Percentiles rank a stretch among this genome's conserved stretches.
Evolutionary conservation across 257 asterid species (phyloP).

Genomic region (Scutellaria baicalensis): DNA sequence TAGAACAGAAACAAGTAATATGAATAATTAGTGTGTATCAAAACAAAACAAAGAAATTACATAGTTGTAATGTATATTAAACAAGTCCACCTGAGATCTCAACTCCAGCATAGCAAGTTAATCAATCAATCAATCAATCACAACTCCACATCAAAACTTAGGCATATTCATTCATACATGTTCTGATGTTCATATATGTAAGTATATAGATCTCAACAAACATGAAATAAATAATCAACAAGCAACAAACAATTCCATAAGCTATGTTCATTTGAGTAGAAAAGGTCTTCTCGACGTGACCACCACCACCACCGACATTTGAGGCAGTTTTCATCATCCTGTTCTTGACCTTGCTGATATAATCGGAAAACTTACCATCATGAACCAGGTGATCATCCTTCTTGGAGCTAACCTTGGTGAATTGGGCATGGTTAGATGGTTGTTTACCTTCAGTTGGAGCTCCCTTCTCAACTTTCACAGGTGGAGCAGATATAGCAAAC

Average conservation of each 20-base stretch:
- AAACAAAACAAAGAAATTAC: background rate
- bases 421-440: background rate
- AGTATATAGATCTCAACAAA: background rate
- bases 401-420: background rate
- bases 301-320: background rate
- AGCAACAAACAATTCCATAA: background rate
- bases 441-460: background rate
- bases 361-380: conserved; percentile 28
- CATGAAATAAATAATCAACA: background rate
- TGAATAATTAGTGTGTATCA: background rate
- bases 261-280: background rate
- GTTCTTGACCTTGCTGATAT: conserved; percentile 23
- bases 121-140: background rate
- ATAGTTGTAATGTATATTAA: background rate
- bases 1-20: background rate
- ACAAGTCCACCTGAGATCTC: background rate
- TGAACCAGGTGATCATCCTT: conserved; percentile 12
- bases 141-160: background rate
- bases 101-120: background rate
- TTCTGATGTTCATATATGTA: background rate
- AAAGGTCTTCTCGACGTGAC: background rate
- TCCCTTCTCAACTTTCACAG: background rate
- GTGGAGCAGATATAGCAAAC: background rate
- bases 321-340: conserved; percentile 30
- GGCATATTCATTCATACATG: background rate